Evolutionary conservation across 2,329 filamentous ascomycete species (phyloP), one percentile per base, ranked within the genome.

Genomic region (Penicillium psychrosexuale): DNA sequence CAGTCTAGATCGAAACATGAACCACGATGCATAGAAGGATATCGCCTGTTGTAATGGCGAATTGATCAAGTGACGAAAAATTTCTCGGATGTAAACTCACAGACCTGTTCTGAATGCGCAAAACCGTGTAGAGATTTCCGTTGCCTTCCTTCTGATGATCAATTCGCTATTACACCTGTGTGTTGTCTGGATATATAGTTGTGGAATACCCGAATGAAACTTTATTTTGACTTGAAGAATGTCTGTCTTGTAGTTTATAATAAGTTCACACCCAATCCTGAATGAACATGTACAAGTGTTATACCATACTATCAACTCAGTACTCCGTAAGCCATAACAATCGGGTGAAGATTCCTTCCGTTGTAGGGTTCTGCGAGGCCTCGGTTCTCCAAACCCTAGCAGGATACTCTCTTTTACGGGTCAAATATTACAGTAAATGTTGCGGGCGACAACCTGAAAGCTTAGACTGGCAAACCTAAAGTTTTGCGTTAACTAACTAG

Each of bases 101-200:
- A 82, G 82, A 84, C 82, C 80, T 84, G 84, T 82, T 85, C 87
- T 88, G 89, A 88, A 88, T 89, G 91, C 91, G 91, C 91, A 96
- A 91, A 88, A 81, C 83, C 83, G 80, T 96, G 92, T 96, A 87
- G 92, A 96, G 78, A 85, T 87, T 89, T 96, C 92, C 91, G 92
- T 96, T 97, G 92, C 91, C 92, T 97, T 97, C 92, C 92, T 97
- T 96, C 91, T 97, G 91, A 96, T 86, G 65, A 72, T 65, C 66
- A 64, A 60, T 57, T 48, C 53, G 52, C 55, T 45, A 48, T 53
- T 42, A 50, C 47, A 38, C 33, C 54, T 52, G 38, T 46, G 44
- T 47, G 44, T 36, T 56, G 22, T 43, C 36, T 47, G 42, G 38
- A 49, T 49, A 34, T 48, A 45, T 50, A n/a, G n/a, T 51, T 39